Conservation (phyloP, 2,329 filamentous ascomycete genomes). For the Leptographium radiaticola region DNA sequence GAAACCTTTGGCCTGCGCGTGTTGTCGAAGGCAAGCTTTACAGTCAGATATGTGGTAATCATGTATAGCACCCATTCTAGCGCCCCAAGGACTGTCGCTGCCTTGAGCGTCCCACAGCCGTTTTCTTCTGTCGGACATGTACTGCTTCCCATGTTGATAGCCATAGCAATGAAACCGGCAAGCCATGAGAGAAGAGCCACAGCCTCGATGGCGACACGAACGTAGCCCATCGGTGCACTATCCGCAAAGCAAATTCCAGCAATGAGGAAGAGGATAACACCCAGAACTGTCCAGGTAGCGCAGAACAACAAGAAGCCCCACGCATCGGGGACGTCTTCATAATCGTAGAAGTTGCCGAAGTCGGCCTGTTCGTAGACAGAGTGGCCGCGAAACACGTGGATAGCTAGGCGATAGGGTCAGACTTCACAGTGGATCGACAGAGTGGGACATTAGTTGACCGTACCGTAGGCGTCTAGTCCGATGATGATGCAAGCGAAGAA, state of each 20-base stretch:
- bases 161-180: constrained; percentile 1
- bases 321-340: neutral
- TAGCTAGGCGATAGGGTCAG: constrained; percentile 7
- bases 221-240: neutral
- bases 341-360: neutral
- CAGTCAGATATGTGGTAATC: neutral
- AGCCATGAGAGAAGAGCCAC: constrained; percentile 4
- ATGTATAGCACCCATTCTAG: neutral
- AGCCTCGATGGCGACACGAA: neutral
- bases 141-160: neutral
- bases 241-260: neutral
- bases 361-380: neutral
- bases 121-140: neutral
- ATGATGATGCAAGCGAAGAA: too few relatives aligned
- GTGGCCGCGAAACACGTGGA: neutral
- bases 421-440: too few relatives aligned
- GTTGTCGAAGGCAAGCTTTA: neutral
- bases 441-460: too few relatives aligned
- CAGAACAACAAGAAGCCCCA: constrained; percentile 4
- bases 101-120: neutral
- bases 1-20: too few relatives aligned
- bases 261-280: neutral
- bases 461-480: too few relatives aligned
- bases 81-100: neutral
- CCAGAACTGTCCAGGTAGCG: neutral